These are phyloP conservation scores for Darksidea phi DNA, from an alignment of 495 filamentous ascomycete genomes.

Conservation along the genomic window DNA sequence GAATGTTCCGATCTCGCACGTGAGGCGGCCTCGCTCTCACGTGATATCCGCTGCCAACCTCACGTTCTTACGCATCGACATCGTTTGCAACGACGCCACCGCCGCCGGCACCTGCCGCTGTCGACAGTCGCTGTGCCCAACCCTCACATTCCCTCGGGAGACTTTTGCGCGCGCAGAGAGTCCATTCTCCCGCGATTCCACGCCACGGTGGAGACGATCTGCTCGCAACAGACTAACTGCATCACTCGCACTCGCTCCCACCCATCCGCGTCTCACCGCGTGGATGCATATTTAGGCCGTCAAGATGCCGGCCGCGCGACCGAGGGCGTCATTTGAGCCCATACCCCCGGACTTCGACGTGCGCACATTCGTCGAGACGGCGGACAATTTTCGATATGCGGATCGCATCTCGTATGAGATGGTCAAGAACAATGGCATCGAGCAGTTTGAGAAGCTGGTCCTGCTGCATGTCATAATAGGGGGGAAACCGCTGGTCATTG, in stretches of 20 bases:
- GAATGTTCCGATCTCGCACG: too few species aligned
- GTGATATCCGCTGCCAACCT: too few species aligned
- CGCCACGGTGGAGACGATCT: too few species aligned
- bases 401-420: conserved; percentile 70
- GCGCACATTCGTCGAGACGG: conserved; percentile 65
- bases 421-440: conserved; percentile 67
- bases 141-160: too few species aligned
- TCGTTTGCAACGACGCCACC: neutral
- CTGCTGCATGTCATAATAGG: conserved; percentile 74
- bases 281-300: neutral
- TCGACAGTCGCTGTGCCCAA: too few species aligned
- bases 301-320: conserved; percentile 66
- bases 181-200: neutral
- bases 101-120: neutral
- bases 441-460: conserved; percentile 77
- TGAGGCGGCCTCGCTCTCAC: too few species aligned
- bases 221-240: neutral
- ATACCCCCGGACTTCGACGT: conserved; percentile 82
- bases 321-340: conserved; percentile 74
- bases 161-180: neutral
- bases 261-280: neutral
- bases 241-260: too few species aligned
- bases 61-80: too few species aligned
- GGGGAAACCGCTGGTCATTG: conserved; percentile 82
- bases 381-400: conserved; percentile 80